phyloP scores from a whole-genome alignment of 2,329 filamentous ascomycete genomes.

The Cercospora janseana region DNA sequence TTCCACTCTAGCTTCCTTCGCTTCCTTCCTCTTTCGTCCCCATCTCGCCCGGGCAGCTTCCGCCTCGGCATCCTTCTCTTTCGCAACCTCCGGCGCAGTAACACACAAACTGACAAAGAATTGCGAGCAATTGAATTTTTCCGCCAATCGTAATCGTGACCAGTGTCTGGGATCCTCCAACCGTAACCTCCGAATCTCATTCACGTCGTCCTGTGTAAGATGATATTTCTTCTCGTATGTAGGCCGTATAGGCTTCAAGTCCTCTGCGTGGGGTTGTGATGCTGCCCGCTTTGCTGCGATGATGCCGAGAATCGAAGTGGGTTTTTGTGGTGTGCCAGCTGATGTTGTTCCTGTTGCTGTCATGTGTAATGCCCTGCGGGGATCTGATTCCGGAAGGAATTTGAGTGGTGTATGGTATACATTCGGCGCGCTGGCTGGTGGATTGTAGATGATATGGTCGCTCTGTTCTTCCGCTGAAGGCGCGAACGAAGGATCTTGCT shows the following conservation, averaged over 20 bases:
- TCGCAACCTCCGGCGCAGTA: constrained; percentile 47
- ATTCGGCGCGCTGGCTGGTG: constrained; percentile 61
- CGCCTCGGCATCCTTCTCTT: constrained; percentile 47
- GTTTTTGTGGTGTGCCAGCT: constrained; percentile 15
- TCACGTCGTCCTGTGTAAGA: constrained; percentile 55
- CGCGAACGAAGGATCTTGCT: constrained; percentile 46
- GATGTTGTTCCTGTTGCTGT: constrained; percentile 26
- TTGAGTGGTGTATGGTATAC: constrained; percentile 64
- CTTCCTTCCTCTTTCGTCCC: constrained; percentile 59
- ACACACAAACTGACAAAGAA: constrained; percentile 63
- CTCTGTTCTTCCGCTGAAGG: constrained; percentile 37
- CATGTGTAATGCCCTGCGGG: constrained; percentile 39
- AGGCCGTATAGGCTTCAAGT: constrained; percentile 52
- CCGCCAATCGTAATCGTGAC: constrained; percentile 59
- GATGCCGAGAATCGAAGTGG: constrained; percentile 22
- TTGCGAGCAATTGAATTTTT: constrained; percentile 61
- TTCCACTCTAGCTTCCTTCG: constrained; percentile 59
- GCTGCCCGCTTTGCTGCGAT: constrained; percentile 29
- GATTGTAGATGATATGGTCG: constrained; percentile 64
- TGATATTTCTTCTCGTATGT: constrained; percentile 61
- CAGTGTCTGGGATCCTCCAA: constrained; percentile 56
- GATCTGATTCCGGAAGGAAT: constrained; percentile 61
- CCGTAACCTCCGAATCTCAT: constrained; percentile 58
- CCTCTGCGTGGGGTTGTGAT: constrained; percentile 17
- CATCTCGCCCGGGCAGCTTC: constrained; percentile 58